Percentiles rank a stretch among this genome's conserved stretches.
Conservation (phyloP, 1,139 yeast genomes). For the Protomyces inundatus region DNA sequence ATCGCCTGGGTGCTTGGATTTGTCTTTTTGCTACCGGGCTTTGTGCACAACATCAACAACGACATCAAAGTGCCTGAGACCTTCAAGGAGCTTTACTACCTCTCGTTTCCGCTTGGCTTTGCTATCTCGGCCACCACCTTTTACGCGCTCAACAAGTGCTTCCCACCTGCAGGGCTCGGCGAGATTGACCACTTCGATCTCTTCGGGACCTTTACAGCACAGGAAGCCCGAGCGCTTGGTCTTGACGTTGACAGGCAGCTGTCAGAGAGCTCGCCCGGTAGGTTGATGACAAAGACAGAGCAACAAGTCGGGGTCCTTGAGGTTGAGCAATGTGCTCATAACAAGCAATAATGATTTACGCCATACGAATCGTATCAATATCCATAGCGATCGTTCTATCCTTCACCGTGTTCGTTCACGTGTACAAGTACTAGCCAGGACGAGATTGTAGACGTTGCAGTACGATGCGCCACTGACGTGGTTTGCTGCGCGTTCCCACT, state of each 20-base stretch:
- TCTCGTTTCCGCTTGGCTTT: slow-evolving; percentile 37
- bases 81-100: slow-evolving; percentile 2
- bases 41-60: slow-evolving; percentile 12
- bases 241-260: not conserved
- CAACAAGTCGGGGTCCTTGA: too few relatives aligned
- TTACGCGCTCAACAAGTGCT: slow-evolving; percentile 40
- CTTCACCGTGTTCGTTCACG: too few relatives aligned
- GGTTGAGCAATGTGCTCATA: too few relatives aligned
- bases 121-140: slow-evolving; percentile 43
- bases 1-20: slow-evolving; percentile 69
- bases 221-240: slow-evolving; percentile 31
- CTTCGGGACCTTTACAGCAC: slow-evolving; percentile 39
- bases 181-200: slow-evolving; percentile 42
- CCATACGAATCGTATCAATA: too few relatives aligned
- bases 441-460: too few relatives aligned
- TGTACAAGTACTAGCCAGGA: too few relatives aligned
- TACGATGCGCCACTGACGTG: too few relatives aligned
- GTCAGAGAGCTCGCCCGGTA: too few relatives aligned
- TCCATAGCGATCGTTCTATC: too few relatives aligned
- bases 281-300: too few relatives aligned
- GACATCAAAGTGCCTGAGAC: not conserved
- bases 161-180: slow-evolving; percentile 42
- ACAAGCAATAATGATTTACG: too few relatives aligned
- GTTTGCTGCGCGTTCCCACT: too few relatives aligned
- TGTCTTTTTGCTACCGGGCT: slow-evolving; percentile 67